A percentile compares a stretch with the other conserved stretches of the same genome.
Conservation (phyloP, 78 protist species). For the Dictyostelium brefeldianum region DNA sequence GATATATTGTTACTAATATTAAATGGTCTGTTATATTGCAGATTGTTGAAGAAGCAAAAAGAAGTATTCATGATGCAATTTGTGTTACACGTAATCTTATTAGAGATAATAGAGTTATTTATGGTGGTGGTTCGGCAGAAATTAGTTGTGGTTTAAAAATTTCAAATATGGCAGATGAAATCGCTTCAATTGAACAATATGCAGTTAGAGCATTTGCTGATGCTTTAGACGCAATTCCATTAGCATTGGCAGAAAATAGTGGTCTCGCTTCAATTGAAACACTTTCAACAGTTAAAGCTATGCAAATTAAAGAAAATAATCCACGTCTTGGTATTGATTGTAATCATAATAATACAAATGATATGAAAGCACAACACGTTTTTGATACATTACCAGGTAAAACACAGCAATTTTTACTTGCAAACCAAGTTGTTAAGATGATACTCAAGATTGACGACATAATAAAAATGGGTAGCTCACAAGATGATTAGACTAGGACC, state of each 20-base stretch:
- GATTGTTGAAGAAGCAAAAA: constrained; percentile 98
- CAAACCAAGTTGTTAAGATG: constrained; percentile 99
- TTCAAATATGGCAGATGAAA: constrained; percentile 91
- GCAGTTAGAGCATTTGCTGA: constrained; percentile 99
- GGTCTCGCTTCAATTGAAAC: constrained; percentile 97
- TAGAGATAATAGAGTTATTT: constrained; percentile 96
- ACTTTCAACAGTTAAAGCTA: constrained; percentile 92
- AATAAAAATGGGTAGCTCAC: constrained; percentile 52
- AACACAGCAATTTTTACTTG: constrained; percentile 98
- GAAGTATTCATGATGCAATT: constrained; percentile 99
- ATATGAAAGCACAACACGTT: constrained; percentile 97
- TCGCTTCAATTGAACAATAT: constrained; percentile 95
- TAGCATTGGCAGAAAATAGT: constrained; percentile 99
- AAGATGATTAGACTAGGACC: background rate
- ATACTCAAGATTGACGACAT: constrained; percentile 99
- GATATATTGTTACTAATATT: background rate
- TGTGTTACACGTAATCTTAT: constrained; percentile 99
- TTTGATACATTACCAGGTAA: constrained; percentile 98
- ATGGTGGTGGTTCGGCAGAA: constrained; percentile 99
- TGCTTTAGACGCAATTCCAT: constrained; percentile 99
- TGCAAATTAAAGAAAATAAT: constrained; percentile 91
- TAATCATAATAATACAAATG: constrained; percentile 86
- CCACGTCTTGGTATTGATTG: constrained; percentile 98
- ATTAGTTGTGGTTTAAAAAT: constrained; percentile 96
- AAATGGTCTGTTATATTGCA: too few species aligned